Evolutionary conservation across 2,329 filamentous ascomycete genomes (phyloP), one percentile per base, ranked within the genome.

Genomic region (Curvularia hawaiiensis): DNA sequence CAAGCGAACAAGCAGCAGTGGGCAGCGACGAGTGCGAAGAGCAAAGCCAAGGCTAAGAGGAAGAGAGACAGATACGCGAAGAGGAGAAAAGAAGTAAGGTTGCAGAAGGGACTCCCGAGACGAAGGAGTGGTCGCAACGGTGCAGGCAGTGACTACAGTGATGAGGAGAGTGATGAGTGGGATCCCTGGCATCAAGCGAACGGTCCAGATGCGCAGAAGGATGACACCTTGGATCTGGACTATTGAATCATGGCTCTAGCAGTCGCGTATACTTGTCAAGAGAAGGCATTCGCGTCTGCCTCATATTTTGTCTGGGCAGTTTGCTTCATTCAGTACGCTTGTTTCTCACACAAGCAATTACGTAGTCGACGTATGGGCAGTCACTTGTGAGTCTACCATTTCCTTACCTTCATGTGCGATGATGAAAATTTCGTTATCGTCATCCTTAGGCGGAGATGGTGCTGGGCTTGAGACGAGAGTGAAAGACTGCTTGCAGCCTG

Each of bases 371-470:
- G 8, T 12, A 20, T 22, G 10, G 10, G 43, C 14, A 26, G 30
- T 14, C 20, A 39, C 3, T 14, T 33, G 64, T 69, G 60, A 46
- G 63, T 64, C 41, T 50, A 40, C 22, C 16, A 8, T 50, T 45
- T 51, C 40, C 56, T 48, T 41, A 35, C 22, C 26, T 45, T 40
- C 54, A 35, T 33, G 28, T 65, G 58, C 61, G 72, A 89, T 94
- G 92, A 96, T 94, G 92, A 95, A 87, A 92, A 82, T 77, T 77
- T 79, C 84, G 80, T 84, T 92, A 93, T 92, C 90, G 91, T 96
- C 92, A 96, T 96, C 92, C 92, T 96, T 96, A 96, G 91, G 83
- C 92, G 85, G 88, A 96, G 69, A 68, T 58, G 50, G 57, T 39
- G 56, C 44, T 46, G 22, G 58, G 56, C 63, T 69, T 68, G 67